Evolutionary conservation across 352 stramenopile species (phyloP).

Genomic region (Globisporangium recalcitrans): DNA sequence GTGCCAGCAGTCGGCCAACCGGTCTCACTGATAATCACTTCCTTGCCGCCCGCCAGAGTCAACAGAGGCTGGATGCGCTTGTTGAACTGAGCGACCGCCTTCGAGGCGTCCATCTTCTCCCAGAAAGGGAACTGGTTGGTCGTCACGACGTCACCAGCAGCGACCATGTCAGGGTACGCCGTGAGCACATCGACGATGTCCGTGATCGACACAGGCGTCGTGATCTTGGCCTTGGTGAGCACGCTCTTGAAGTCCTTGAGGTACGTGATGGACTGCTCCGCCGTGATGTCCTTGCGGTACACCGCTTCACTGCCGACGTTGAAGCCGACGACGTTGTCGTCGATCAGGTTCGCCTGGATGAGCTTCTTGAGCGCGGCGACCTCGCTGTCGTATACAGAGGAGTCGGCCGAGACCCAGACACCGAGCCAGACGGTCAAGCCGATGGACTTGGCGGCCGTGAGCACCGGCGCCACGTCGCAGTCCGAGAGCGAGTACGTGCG

Average conservation of each 20-base stretch:
- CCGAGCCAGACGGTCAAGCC: slow-evolving; percentile 75
- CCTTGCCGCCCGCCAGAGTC: slow-evolving; percentile 55
- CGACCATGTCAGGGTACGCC: slow-evolving; percentile 70
- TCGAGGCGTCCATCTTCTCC: slow-evolving; percentile 54
- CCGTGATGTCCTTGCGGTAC: slow-evolving; percentile 73
- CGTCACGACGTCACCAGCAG: slow-evolving; percentile 70
- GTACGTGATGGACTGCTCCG: slow-evolving; percentile 64
- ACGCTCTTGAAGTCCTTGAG: slow-evolving; percentile 71
- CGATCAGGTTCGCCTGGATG: slow-evolving; percentile 50
- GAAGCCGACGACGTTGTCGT: slow-evolving; percentile 77
- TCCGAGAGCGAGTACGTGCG: slow-evolving; percentile 78
- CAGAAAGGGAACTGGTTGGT: slow-evolving; percentile 87
- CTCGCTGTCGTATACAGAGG: slow-evolving; percentile 59
- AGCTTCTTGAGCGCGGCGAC: slow-evolving; percentile 59
- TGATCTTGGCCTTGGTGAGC: slow-evolving; percentile 52
- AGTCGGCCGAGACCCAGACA: slow-evolving; percentile 74
- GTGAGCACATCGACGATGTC: slow-evolving; percentile 80
- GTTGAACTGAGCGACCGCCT: slow-evolving; percentile 67
- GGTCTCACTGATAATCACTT: slow-evolving; percentile 81
- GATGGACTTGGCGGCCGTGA: slow-evolving; percentile 60
- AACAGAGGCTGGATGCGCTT: slow-evolving; percentile 63
- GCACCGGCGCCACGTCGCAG: slow-evolving; percentile 67
- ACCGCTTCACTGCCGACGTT: slow-evolving; percentile 82
- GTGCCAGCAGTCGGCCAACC: slow-evolving; percentile 67
- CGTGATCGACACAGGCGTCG: slow-evolving; percentile 62